phyloP scores from a whole-genome alignment of 1,139 yeast species.

The Candida sanyaensis region DNA sequence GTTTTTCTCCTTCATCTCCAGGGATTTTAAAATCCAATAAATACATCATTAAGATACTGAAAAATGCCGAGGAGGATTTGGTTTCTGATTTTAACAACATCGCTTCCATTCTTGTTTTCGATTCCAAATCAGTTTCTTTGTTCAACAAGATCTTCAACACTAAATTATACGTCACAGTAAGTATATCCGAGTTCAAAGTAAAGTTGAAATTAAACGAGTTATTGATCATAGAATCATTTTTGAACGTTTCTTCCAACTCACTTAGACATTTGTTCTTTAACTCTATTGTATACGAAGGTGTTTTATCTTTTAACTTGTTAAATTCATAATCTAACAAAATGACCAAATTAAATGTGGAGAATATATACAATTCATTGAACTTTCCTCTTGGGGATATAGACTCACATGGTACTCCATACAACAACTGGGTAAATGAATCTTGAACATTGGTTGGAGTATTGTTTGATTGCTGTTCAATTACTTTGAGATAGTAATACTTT shows the following conservation, averaged over 20 bases:
- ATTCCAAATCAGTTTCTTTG: not conserved
- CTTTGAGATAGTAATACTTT: slow-evolving; percentile 37
- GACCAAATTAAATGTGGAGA: slow-evolving; percentile 27
- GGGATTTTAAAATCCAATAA: slow-evolving; percentile 6
- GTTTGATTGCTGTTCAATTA: slow-evolving; percentile 19
- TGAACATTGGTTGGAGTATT: not conserved
- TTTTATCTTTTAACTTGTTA: slow-evolving; percentile 1
- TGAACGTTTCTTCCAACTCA: slow-evolving; percentile 21
- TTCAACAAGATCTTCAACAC: not conserved
- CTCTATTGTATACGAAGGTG: slow-evolving; percentile 1
- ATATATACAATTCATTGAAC: slow-evolving; percentile 28
- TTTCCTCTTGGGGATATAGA: slow-evolving; percentile 17
- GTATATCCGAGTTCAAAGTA: slow-evolving; percentile 18
- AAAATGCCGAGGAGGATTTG: slow-evolving; percentile 4
- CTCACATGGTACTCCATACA: slow-evolving; percentile 25
- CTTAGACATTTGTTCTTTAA: slow-evolving; percentile 19
- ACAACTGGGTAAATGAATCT: slow-evolving; percentile 16
- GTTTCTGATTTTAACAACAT: not conserved
- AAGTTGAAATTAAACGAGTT: slow-evolving; percentile 23
- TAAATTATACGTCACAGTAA: slow-evolving; percentile 15
- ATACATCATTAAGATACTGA: slow-evolving; percentile 4
- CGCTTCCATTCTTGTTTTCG: not conserved
- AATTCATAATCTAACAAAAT: slow-evolving; percentile 27
- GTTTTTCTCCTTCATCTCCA: slow-evolving; percentile 2
- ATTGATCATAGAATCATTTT: slow-evolving; percentile 13